Evolutionary conservation across 176 grass and related monocot species (phyloP).

Genomic region (Musa beccarii): DNA sequence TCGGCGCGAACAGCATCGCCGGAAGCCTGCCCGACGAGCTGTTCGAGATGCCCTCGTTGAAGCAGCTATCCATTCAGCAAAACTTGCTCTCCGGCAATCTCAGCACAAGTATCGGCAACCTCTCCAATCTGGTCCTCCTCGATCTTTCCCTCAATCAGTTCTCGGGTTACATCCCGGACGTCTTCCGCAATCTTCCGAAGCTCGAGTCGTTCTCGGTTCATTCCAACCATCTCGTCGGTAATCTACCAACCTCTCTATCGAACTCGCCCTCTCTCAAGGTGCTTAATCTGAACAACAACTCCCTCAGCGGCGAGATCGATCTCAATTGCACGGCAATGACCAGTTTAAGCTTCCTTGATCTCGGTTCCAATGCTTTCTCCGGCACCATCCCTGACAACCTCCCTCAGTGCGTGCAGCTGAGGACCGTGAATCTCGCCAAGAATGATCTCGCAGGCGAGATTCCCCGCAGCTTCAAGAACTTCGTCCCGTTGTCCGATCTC

Average conservation of each 20-base stretch:
- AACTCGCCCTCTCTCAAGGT: conserved; percentile 35
- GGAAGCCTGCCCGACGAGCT: conserved; percentile 58
- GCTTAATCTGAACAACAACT: conserved; percentile 69
- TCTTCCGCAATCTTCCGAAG: conserved; percentile 42
- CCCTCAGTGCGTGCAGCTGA: conserved; percentile 32
- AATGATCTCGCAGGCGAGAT: conserved; percentile 63
- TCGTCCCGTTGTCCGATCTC: conserved; percentile 48
- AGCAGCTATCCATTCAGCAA: conserved; percentile 40
- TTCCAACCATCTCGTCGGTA: conserved; percentile 40
- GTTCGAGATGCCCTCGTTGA: conserved; percentile 34
- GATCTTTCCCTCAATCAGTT: conserved; percentile 71
- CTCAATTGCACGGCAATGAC: conserved; percentile 37
- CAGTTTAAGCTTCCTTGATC: conserved; percentile 56
- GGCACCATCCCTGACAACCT: conserved; percentile 51
- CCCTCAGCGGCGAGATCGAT: conserved; percentile 39
- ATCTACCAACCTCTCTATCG: conserved; percentile 53
- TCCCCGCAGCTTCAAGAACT: conserved; percentile 49
- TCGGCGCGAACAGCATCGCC: conserved; percentile 45
- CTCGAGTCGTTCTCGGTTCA: conserved; percentile 45
- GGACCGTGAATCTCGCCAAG: conserved; percentile 66
- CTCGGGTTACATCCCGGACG: conserved; percentile 48
- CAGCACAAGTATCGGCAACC: conserved; percentile 36
- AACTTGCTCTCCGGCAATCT: conserved; percentile 51
- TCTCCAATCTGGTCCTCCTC: conserved; percentile 43
- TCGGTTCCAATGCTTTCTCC: conserved; percentile 49